Evolutionary conservation across 2,329 filamentous ascomycete genomes (phyloP).

Genomic region (Peltaster fructicola): DNA sequence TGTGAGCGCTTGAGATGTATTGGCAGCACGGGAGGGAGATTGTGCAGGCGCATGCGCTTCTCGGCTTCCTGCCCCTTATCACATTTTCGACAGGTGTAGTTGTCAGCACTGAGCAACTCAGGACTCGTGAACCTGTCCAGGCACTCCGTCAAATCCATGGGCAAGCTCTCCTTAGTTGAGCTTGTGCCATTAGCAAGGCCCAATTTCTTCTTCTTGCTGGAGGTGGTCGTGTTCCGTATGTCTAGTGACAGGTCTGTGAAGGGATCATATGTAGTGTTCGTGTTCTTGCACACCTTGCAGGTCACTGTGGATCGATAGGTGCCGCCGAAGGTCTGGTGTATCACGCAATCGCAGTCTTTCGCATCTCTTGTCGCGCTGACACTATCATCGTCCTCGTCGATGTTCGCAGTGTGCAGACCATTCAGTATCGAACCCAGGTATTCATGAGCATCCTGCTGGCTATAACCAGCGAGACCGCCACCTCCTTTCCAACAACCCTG

Average conservation of each 20-base stretch:
- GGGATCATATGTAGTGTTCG: conserved; percentile 68
- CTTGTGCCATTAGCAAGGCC: conserved; percentile 30
- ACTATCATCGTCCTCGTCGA: conserved; percentile 31
- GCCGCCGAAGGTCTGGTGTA: conserved; percentile 88
- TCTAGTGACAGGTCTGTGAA: conserved; percentile 84
- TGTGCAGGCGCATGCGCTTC: conserved; percentile 69
- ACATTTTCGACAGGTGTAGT: conserved; percentile 75
- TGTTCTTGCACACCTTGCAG: conserved; percentile 70
- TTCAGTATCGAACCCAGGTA: conserved; percentile 94
- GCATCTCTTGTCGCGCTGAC: conserved; percentile 17
- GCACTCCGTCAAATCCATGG: conserved; percentile 37
- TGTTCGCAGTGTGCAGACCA: conserved; percentile 65
- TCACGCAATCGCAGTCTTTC: conserved; percentile 60
- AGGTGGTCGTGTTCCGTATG: conserved; percentile 40
- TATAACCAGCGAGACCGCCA: conserved; percentile 58
- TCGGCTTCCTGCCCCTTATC: conserved; percentile 56
- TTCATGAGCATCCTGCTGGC: conserved; percentile 92
- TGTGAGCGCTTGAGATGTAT: conserved; percentile 61
- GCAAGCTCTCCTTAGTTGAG: conserved; percentile 15
- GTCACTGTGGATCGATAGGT: conserved; percentile 81
- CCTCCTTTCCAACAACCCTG: conserved; percentile 73
- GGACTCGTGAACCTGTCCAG: conserved; percentile 74
- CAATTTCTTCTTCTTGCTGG: conserved; percentile 43
- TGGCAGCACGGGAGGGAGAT: conserved; percentile 71
- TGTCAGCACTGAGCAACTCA: conserved; percentile 56